Evolutionary conservation across 2,329 filamentous ascomycete genomes (phyloP).

Genomic region (Trichoderma breve): DNA sequence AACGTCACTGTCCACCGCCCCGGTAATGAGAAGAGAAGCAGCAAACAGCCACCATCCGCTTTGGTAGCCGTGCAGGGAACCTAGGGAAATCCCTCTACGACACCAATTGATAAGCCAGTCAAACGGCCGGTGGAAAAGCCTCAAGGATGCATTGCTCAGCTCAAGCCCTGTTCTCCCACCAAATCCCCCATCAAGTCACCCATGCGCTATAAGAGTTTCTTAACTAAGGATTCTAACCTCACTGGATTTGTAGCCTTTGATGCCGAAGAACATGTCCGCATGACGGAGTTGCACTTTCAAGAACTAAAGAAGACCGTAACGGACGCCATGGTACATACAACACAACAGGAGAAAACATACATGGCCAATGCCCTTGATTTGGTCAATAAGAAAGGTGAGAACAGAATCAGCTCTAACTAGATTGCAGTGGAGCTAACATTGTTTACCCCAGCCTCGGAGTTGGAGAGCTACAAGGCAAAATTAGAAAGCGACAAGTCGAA

Average conservation of each 20-base stretch:
- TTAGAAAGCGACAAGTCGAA: slow-evolving; percentile 43
- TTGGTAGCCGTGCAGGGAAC: slow-evolving; percentile 26
- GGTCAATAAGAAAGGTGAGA: slow-evolving; percentile 71
- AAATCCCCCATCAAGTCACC: slow-evolving; percentile 40
- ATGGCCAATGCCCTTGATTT: slow-evolving; percentile 72
- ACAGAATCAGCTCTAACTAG: not conserved
- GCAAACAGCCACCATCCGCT: slow-evolving; percentile 5
- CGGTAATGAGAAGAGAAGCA: slow-evolving; percentile 26
- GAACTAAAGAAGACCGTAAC: slow-evolving; percentile 51
- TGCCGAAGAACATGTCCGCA: slow-evolving; percentile 70
- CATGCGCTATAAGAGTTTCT: slow-evolving; percentile 52
- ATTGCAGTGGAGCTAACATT: slow-evolving; percentile 23
- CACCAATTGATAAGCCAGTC: slow-evolving; percentile 33
- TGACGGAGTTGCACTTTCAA: slow-evolving; percentile 72
- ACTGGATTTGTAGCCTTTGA: slow-evolving; percentile 69
- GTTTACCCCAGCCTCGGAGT: slow-evolving; percentile 39
- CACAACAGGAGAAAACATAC: slow-evolving; percentile 64
- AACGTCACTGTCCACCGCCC: slow-evolving; percentile 31
- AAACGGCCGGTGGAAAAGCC: slow-evolving; percentile 34
- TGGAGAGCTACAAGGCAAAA: slow-evolving; percentile 32
- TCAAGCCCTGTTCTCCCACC: slow-evolving; percentile 32
- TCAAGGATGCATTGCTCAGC: slow-evolving; percentile 33
- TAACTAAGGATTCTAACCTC: slow-evolving; percentile 73
- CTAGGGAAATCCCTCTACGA: slow-evolving; percentile 37
- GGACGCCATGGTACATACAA: slow-evolving; percentile 63